Conservation (phyloP, 1,284 basidiomycete genomes). For the Cystobasidiaceae sp. region DNA sequence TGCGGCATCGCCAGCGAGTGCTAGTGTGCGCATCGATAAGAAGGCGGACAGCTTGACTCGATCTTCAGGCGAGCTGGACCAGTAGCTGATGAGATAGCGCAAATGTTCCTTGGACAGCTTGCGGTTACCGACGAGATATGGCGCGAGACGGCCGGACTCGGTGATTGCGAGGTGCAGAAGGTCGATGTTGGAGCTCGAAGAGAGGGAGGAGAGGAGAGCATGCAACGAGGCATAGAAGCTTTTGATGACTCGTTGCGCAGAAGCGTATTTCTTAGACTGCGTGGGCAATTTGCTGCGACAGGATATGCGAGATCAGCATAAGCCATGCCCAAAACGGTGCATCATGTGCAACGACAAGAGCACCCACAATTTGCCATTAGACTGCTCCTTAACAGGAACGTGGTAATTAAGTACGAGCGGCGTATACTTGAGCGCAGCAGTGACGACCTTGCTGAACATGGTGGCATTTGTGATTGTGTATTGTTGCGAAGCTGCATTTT, state of each 20-base stretch:
- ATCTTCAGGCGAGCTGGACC: conserved; percentile 64
- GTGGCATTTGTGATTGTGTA: conserved; percentile 30
- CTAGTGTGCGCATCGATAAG: conserved; percentile 75
- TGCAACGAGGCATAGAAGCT: conserved; percentile 83
- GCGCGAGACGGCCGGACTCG: conserved; percentile 79
- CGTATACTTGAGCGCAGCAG: conserved; percentile 81
- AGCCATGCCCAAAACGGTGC: not conserved
- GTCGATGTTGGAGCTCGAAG: conserved; percentile 36
- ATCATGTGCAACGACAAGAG: not conserved
- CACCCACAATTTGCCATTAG: conserved; percentile 75
- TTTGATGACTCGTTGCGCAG: conserved; percentile 80
- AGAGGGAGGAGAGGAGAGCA: conserved; percentile 55
- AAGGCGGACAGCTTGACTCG: conserved; percentile 80
- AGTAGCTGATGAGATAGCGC: conserved; percentile 33
- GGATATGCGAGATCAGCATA: not conserved
- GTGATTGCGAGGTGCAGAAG: conserved; percentile 65
- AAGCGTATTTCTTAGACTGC: conserved; percentile 49
- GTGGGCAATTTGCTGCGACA: conserved; percentile 42
- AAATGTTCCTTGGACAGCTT: conserved; percentile 78
- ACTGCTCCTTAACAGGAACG: conserved; percentile 74
- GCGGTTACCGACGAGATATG: conserved; percentile 74
- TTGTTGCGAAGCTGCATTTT: conserved; percentile 30
- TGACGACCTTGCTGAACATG: conserved; percentile 91
- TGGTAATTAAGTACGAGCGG: conserved; percentile 84
- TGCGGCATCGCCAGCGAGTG: conserved; percentile 70